These are phyloP conservation scores for Nitzschia palea DNA, from an alignment of 108 stramenopile genomes.

Conservation along the genomic window DNA sequence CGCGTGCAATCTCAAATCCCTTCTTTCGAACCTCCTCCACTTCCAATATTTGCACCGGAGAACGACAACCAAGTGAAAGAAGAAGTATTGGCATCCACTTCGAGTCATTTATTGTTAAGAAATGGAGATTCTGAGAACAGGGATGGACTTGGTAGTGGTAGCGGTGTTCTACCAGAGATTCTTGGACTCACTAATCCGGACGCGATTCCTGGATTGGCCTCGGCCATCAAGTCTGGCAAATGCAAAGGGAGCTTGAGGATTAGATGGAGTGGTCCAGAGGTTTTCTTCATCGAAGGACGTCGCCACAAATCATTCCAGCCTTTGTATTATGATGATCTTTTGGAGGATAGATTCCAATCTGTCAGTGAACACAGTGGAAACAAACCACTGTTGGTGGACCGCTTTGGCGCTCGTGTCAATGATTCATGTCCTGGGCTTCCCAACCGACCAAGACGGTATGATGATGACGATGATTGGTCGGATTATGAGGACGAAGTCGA, in stretches of 20 bases:
- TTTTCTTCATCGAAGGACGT: conserved; percentile 2
- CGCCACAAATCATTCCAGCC: background rate
- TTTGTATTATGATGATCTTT: background rate
- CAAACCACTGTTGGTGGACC: background rate
- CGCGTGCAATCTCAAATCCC: background rate
- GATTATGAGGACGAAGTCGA: background rate
- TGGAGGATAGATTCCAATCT: conserved; percentile 1
- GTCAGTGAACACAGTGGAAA: background rate
- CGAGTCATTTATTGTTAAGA: background rate
- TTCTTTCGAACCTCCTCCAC: background rate
- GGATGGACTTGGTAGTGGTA: no score
- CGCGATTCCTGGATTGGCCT: background rate
- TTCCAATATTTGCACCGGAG: background rate
- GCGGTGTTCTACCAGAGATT: no score
- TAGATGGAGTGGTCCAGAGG: conserved; percentile 11
- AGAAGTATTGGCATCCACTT: background rate
- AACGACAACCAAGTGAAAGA: background rate
- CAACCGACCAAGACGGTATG: background rate
- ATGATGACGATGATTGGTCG: background rate
- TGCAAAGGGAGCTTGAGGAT: conserved; percentile 12
- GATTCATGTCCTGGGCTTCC: conserved; percentile 1
- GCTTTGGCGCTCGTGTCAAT: conserved; percentile 1
- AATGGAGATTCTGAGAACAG: no score
- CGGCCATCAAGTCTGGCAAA: conserved; percentile 8
- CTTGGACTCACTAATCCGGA: no score